Base-by-base conservation (phyloP, 257 asterid species). In the Solanum sitiens region DNA sequence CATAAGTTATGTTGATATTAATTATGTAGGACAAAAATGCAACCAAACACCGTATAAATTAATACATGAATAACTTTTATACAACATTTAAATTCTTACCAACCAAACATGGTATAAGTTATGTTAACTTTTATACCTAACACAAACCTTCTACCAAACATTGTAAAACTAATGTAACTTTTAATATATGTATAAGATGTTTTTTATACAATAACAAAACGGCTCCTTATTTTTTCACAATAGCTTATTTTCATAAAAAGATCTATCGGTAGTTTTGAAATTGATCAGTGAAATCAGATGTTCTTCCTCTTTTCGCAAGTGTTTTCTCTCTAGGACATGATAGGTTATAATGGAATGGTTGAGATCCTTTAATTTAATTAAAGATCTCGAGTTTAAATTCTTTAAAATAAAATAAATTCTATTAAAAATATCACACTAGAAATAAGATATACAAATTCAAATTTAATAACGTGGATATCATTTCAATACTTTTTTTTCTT, bases 361-460 rank as follows among this genome's bases (percentile, higher is more conserved):
- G 37, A 0, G 1, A 7, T 7, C n/a, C 3, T 14, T 70, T 2
- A 12, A 70, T 7, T 15, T 8, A 30, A 70, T 70, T 14, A 30
- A 2, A 70, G 11, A 10, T 32, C 0, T 8, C 0, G 4, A 1
- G 21, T 70, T 70, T 1, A 13, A 70, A 21, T 3, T 11, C 1
- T 30, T 30, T 2, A 3, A 70, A 30, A 30, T 30, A 8, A 25
- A 67, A 30, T 30, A 30, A 14, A 14, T 7, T 18, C 7, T 30
- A 27, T 70, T 32, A 0, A 35, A 4, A 30, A 11, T 0, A 1
- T 3, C 1, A 3, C 7, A 0, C 13, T 0, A 15, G 0, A 70
- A 70, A 30, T 32, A 15, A 15, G 1, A 7, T 15, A 0, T 30
- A 2, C 0, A 0, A 8, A 70, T 70, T 3, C 1, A 3, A 32